phyloP scores from a whole-genome alignment of 139 green algal genomes.

The Monoraphidium neglectum region DNA sequence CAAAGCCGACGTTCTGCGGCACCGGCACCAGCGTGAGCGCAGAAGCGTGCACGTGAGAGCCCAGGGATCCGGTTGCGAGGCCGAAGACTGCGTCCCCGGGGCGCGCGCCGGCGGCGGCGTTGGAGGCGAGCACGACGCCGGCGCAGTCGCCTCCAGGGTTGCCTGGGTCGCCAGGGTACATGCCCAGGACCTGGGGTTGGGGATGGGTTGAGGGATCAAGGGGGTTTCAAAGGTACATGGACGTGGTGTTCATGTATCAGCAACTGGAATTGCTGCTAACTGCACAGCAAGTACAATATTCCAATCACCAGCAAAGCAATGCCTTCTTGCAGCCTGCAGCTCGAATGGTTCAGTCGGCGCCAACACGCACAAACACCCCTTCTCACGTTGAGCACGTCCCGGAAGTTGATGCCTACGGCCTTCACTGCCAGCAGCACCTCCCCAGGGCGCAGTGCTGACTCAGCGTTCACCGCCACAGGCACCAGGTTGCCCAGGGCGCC shows the following conservation, averaged over 20 bases:
- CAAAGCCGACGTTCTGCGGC: slow-evolving; percentile 66
- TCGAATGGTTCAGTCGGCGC: too few species aligned
- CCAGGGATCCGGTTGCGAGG: slow-evolving; percentile 73
- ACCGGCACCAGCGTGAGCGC: slow-evolving; percentile 62
- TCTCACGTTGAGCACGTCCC: slow-evolving; percentile 69
- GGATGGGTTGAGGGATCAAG: not conserved
- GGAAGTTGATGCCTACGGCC: slow-evolving; percentile 77
- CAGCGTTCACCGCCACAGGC: slow-evolving; percentile 12
- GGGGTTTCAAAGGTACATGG: too few species aligned
- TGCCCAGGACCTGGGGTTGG: slow-evolving; percentile 58
- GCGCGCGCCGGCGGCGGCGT: slow-evolving; percentile 6
- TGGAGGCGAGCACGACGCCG: slow-evolving; percentile 45
- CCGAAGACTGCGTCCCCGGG: slow-evolving; percentile 78
- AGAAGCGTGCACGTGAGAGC: slow-evolving; percentile 64
- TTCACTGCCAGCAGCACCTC: slow-evolving; percentile 49
- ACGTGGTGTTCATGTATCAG: too few species aligned
- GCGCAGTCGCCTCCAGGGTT: slow-evolving; percentile 57
- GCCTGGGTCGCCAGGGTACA: slow-evolving; percentile 91
- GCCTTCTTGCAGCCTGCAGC: too few species aligned
- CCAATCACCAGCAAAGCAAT: too few species aligned
- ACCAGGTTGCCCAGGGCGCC: slow-evolving; percentile 54
- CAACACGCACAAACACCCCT: slow-evolving; percentile 45
- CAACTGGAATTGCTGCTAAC: too few species aligned
- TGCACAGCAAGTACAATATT: too few species aligned
- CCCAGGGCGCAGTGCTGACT: slow-evolving; percentile 5